phyloP scores from a whole-genome alignment of 169 alveolate genomes.

The Plasmodium fragile region DNA sequence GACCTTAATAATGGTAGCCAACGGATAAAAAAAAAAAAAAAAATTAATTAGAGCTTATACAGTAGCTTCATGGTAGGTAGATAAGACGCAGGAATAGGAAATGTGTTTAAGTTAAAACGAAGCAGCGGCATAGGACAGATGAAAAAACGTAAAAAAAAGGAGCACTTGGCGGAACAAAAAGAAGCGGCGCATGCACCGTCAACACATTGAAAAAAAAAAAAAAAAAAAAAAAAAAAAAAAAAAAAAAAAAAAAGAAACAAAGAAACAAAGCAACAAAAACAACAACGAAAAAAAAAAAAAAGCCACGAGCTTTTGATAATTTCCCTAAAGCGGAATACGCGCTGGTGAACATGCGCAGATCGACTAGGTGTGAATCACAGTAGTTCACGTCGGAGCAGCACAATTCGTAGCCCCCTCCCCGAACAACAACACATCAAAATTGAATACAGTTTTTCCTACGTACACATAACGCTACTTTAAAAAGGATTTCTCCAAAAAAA shows the following conservation, averaged over 20 bases:
- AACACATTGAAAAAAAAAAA: constrained; percentile 40
- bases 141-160: constrained; percentile 27
- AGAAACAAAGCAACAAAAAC: not conserved
- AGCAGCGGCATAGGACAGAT: constrained; percentile 9
- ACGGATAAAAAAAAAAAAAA: constrained; percentile 25
- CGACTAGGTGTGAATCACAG: not conserved
- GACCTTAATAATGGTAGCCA: not conserved
- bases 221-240: not conserved
- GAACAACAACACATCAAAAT: not conserved
- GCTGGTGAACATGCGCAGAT: constrained; percentile 4
- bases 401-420: not conserved
- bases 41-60: constrained; percentile 22
- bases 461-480: not conserved
- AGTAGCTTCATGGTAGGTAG: not conserved
- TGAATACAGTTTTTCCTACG: not conserved
- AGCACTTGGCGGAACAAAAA: constrained; percentile 15
- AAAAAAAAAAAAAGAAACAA: not conserved
- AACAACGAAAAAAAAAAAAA: not conserved
- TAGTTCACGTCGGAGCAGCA: not conserved
- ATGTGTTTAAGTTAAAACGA: not conserved
- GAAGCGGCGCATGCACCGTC: constrained; percentile 64
- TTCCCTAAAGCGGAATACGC: not conserved
- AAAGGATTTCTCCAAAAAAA: not conserved
- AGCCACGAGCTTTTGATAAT: not conserved
- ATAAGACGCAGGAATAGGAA: not conserved